Percentiles rank a stretch among this genome's conserved stretches.
phyloP scores from a whole-genome alignment of 164 flowering plant genomes.

The Protea cynaroides region DNA sequence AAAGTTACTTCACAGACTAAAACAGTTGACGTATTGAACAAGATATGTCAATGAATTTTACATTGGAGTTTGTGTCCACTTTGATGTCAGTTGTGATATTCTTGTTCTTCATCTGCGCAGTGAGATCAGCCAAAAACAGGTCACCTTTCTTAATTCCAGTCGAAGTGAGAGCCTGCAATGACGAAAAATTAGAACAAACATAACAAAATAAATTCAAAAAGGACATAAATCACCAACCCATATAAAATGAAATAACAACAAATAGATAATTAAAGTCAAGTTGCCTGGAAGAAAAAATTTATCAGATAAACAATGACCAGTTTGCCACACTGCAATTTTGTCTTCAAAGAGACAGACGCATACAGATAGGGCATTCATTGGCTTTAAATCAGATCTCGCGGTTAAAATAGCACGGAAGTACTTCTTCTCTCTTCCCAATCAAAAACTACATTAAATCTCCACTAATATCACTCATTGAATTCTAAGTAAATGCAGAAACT shows the following conservation, averaged over 20 bases:
- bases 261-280: not conserved
- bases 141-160: conserved; percentile 85
- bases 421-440: too few species aligned
- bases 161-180: conserved; percentile 68
- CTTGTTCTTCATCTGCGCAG: conserved; percentile 72
- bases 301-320: too few species aligned
- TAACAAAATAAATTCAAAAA: not conserved
- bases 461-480: too few species aligned
- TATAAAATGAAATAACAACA: not conserved
- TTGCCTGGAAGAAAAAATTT: not conserved
- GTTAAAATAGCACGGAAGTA: too few species aligned
- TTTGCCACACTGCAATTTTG: too few species aligned
- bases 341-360: too few species aligned
- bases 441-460: too few species aligned
- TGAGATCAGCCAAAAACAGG: conserved; percentile 71
- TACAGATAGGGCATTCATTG: too few species aligned
- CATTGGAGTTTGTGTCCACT: conserved; percentile 88
- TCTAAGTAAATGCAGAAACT: too few species aligned
- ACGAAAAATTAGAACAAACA: not conserved
- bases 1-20: not conserved
- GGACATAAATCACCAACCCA: not conserved
- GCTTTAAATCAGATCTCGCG: too few species aligned
- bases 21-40: not conserved
- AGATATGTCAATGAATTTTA: conserved; percentile 22
- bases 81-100: conserved; percentile 89